Base-by-base conservation (phyloP, 495 filamentous ascomycete genomes). In the Pyronema omphalodes region DNA sequence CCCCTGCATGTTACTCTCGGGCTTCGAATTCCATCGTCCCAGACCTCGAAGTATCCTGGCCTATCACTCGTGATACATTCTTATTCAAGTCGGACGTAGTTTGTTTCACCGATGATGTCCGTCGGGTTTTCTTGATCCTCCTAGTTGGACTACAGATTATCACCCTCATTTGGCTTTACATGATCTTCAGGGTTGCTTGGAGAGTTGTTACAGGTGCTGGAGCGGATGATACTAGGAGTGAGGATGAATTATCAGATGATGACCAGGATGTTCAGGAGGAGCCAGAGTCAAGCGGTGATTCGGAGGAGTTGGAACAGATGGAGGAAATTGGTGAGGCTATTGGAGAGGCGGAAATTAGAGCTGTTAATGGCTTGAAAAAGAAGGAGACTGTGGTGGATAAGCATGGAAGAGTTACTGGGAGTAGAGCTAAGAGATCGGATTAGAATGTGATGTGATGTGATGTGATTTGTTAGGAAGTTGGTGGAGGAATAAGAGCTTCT, bases 171-270 rank as follows among this genome's bases (percentile, higher is more conserved):
- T 96, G 89, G 89, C 93, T 95, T 65, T 75, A 70, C 60, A 82
- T 94, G 80, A 93, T 95, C 61, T 62, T 86, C 29, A 75, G 76
- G 23, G 84, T 96, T 0, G 88, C 86, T 15, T 70, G 79, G 50
- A 78, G 77, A 34, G 84, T 94, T 1, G 60, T 95, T 14, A 76
- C 71, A 45, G 87, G 86, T 23, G 75, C 76, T n/a, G 73, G 76
- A 29, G 88, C 89, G 19, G 89, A 93, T 52, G 89, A 96, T 61
- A 74, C 76, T 33, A 79, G 89, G 48, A 93, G 85, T 64, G 88
- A 94, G 57, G 87, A 87, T 57, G 89, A 95, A 62, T 83, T 70
- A 19, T 81, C 77, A 41, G 79, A 73, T 17, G 74, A 77, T 19
- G 75, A 79, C 14, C 72, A 74, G 2, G 70, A 77, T 36, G 74